Conservation (phyloP, 225 moss, liverwort and hornwort genomes). For the Ulota crispa region DNA sequence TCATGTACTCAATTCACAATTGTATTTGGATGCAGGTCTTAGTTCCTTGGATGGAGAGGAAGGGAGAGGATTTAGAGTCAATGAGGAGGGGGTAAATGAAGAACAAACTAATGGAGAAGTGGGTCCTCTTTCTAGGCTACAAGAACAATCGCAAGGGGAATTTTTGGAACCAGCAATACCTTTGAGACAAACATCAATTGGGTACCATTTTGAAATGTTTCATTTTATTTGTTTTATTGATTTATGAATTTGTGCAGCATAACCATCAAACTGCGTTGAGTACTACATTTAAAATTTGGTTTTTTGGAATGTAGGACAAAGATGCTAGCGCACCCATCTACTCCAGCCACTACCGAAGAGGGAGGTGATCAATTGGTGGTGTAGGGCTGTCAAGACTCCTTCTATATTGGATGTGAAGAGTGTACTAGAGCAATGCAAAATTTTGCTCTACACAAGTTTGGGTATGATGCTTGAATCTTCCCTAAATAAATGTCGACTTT, state of each 20-base stretch:
- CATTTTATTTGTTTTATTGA: rapidly evolving
- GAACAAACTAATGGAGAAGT: too few species aligned
- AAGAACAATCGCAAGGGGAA: not conserved
- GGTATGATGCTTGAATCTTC: too few species aligned
- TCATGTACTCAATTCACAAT: not conserved
- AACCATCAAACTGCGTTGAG: rapidly evolving
- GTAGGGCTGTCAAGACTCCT: not conserved
- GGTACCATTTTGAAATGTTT: rapidly evolving
- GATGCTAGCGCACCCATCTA: not conserved
- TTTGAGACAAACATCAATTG: rapidly evolving
- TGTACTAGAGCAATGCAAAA: too few species aligned
- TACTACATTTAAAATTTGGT: rapidly evolving
- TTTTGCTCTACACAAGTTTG: too few species aligned
- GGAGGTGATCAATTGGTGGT: not conserved
- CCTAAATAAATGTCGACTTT: too few species aligned
- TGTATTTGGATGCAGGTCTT: too few species aligned
- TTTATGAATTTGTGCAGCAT: rapidly evolving
- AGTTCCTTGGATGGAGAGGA: too few species aligned
- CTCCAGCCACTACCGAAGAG: not conserved
- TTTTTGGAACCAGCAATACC: rapidly evolving
- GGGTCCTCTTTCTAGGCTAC: too few species aligned
- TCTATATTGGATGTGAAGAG: too few species aligned
- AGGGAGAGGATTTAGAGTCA: not conserved
- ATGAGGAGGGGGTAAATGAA: not conserved
- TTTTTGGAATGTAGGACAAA: not conserved